These are phyloP conservation scores for Cucumis melo DNA, from an alignment of 306 rosid genomes.

Conservation along the genomic window DNA sequence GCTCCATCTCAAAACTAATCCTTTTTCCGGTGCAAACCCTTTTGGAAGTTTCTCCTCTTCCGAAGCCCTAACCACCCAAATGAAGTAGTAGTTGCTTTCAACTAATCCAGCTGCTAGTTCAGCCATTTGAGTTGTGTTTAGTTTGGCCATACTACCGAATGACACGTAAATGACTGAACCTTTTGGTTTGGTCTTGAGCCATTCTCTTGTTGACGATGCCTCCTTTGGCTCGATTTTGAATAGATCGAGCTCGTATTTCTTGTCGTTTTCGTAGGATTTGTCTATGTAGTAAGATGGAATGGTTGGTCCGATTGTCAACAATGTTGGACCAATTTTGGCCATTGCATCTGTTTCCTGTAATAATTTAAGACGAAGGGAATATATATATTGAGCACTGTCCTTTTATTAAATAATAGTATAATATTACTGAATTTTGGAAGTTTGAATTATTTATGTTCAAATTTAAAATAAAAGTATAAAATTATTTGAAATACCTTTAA, in stretches of 20 bases:
- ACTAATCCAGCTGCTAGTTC: conserved; percentile 31
- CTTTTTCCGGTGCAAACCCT: conserved; percentile 16
- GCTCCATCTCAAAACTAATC: conserved; percentile 41
- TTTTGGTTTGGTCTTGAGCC: conserved; percentile 34
- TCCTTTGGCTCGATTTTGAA: conserved; percentile 12
- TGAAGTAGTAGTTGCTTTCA: conserved; percentile 22
- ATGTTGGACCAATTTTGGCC: conserved; percentile 32
- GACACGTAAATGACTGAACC: conserved; percentile 38
- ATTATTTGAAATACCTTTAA: too few species aligned
- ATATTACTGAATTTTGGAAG: neutral
- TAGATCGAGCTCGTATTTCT: conserved; percentile 27
- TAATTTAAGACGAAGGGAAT: neutral
- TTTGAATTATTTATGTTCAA: neutral
- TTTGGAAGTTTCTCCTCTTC: conserved; percentile 18
- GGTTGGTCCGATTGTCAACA: conserved; percentile 52
- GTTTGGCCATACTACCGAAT: conserved; percentile 39
- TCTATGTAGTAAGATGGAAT: conserved; percentile 38
- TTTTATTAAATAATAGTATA: neutral
- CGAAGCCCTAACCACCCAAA: conserved; percentile 38
- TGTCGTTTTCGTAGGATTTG: conserved; percentile 28
- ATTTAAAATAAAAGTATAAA: too few species aligned
- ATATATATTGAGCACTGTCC: neutral
- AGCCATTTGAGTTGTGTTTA: conserved; percentile 31
- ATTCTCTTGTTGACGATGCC: conserved; percentile 6
- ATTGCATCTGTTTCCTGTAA: conserved; percentile 40